Evolutionary conservation across 495 filamentous ascomycete genomes (phyloP).

Genomic region (Cairneyella variabilis): DNA sequence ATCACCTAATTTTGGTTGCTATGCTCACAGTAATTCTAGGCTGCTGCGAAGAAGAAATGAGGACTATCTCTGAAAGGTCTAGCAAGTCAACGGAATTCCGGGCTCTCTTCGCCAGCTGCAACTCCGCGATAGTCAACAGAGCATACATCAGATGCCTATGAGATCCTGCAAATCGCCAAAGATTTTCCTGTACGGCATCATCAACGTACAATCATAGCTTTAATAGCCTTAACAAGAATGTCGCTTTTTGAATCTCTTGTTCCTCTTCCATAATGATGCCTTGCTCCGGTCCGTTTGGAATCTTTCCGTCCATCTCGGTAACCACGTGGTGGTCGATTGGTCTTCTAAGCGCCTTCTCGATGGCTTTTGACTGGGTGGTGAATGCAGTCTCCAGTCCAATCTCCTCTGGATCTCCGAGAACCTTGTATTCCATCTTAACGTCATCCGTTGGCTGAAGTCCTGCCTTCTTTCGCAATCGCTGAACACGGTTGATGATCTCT

Average conservation of each 20-base stretch:
- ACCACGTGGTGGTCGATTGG: conserved; percentile 72
- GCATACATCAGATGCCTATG: too few relatives aligned
- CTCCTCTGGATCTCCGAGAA: conserved; percentile 72
- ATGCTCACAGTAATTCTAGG: conserved; percentile 28
- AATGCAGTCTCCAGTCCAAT: conserved; percentile 74
- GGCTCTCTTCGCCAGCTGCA: too few relatives aligned
- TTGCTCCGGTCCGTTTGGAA: conserved; percentile 50
- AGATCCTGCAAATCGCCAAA: background rate
- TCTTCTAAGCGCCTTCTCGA: conserved; percentile 77
- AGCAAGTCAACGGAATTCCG: too few relatives aligned
- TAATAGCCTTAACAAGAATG: conserved; percentile 76
- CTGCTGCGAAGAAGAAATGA: conserved; percentile 42
- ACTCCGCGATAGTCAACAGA: too few relatives aligned
- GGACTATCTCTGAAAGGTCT: too few relatives aligned
- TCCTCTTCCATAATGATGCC: conserved; percentile 78
- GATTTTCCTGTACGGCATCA: background rate
- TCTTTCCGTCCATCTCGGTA: conserved; percentile 60
- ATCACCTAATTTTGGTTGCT: conserved; percentile 1
- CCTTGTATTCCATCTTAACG: conserved; percentile 77
- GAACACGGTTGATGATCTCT: conserved; percentile 81
- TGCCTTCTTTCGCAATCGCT: conserved; percentile 77
- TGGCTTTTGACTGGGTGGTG: conserved; percentile 57
- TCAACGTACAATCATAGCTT: conserved; percentile 61
- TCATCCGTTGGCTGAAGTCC: conserved; percentile 79
- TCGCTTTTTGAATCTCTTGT: conserved; percentile 84